Evolutionary conservation across 805 yeast species (phyloP).

Genomic region (Metschnikowia proteae): DNA sequence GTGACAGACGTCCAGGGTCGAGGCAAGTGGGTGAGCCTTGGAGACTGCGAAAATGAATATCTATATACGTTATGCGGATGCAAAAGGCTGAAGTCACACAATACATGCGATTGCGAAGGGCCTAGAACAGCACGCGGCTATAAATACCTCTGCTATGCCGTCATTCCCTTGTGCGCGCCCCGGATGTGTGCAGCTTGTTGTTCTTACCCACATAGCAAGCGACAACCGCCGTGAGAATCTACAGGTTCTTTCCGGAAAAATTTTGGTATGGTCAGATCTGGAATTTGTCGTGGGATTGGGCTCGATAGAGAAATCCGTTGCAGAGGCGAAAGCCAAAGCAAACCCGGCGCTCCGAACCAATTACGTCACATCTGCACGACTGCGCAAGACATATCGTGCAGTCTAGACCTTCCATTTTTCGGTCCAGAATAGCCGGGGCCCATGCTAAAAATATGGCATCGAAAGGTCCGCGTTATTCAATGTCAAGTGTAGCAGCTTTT

Average conservation of each 20-base stretch:
- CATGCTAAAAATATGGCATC: background rate
- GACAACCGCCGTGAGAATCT: background rate
- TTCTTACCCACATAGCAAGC: background rate
- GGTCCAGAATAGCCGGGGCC: background rate
- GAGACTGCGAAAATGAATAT: background rate
- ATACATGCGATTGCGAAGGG: background rate
- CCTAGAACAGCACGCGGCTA: conserved; percentile 4
- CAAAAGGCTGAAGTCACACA: conserved; percentile 1
- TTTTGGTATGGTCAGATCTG: no score
- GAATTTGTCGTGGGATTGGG: no score
- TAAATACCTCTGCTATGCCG: conserved; percentile 5
- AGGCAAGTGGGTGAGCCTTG: background rate
- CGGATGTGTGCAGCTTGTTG: background rate
- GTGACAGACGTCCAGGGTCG: background rate
- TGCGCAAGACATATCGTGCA: background rate
- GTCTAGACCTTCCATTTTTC: conserved; percentile 1
- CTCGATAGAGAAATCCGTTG: no score
- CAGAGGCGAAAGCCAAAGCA: background rate
- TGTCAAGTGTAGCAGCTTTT: background rate
- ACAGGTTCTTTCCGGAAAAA: no score
- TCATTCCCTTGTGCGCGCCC: conserved; percentile 1
- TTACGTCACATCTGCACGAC: background rate
- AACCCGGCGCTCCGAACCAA: background rate
- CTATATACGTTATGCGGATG: conserved; percentile 4
- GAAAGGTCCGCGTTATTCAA: background rate